Percentiles rank a stretch among this genome's conserved stretches.
Conservation (phyloP, 495 filamentous ascomycete genomes). For the Penicillium bovifimosum region DNA sequence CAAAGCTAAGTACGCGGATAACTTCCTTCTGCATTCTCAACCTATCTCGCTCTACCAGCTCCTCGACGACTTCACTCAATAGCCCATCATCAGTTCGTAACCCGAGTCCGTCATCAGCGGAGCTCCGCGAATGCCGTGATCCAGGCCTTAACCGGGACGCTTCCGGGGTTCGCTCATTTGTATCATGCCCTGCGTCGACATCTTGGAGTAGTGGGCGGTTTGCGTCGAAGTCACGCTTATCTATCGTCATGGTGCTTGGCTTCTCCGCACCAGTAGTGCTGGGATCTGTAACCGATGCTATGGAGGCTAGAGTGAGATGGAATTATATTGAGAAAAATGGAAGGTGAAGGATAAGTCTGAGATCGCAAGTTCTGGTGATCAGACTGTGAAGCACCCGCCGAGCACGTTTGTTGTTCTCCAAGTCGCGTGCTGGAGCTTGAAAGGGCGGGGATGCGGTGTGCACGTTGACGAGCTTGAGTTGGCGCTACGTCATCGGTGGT, state of each 20-base stretch:
- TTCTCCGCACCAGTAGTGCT: constrained; percentile 5
- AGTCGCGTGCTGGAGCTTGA: constrained; percentile 5
- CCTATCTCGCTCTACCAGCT: constrained; percentile 54
- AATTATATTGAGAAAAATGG: neutral
- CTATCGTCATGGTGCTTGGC: constrained; percentile 33
- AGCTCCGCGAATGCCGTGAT: constrained; percentile 19
- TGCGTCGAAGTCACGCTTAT: constrained; percentile 59
- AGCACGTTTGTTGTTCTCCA: neutral
- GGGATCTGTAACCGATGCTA: neutral
- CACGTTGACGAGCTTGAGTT: constrained; percentile 13
- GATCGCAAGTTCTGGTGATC: neutral
- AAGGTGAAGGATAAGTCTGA: neutral
- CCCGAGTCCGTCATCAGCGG: constrained; percentile 4
- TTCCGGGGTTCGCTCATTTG: constrained; percentile 7
- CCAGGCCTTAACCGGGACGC: constrained; percentile 13
- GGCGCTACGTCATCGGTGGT: constrained; percentile 19
- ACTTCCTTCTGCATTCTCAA: constrained; percentile 46
- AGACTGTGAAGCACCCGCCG: neutral
- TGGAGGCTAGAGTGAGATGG: neutral
- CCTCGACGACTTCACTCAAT: constrained; percentile 55
- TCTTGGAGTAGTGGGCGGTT: constrained; percentile 43
- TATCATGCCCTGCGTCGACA: constrained; percentile 23
- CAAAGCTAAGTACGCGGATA: constrained; percentile 51
- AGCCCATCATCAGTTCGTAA: constrained; percentile 48
- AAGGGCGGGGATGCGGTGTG: constrained; percentile 14